phyloP scores from a whole-genome alignment of 805 yeast genomes.

The Saturnispora diversa region DNA sequence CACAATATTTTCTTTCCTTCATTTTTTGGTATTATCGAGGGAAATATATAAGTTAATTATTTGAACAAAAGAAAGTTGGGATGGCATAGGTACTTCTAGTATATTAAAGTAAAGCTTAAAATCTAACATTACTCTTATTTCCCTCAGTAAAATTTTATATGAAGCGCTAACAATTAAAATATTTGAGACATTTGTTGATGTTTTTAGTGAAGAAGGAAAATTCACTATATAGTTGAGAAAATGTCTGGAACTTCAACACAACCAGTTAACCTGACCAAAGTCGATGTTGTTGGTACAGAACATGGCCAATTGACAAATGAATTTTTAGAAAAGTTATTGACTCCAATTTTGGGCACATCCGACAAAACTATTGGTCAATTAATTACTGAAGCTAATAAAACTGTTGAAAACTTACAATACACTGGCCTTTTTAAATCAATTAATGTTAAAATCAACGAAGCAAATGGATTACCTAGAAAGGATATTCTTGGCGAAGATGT shows the following conservation, averaged over 20 bases:
- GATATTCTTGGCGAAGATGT: slow-evolving; percentile 8
- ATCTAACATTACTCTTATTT: too few species aligned
- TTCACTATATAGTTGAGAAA: neutral
- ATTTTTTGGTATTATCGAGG: too few species aligned
- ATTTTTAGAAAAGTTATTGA: slow-evolving; percentile 37
- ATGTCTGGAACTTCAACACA: slow-evolving; percentile 5
- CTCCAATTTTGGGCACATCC: slow-evolving; percentile 34
- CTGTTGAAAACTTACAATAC: slow-evolving; percentile 20
- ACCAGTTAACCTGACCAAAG: slow-evolving; percentile 25
- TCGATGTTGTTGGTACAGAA: slow-evolving; percentile 28
- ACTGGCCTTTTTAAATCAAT: slow-evolving; percentile 26
- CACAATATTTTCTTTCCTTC: too few species aligned
- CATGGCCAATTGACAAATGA: slow-evolving; percentile 27
- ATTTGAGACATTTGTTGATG: neutral
- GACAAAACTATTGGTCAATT: slow-evolving; percentile 38
- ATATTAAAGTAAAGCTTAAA: too few species aligned
- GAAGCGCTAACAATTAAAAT: too few species aligned
- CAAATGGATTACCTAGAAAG: slow-evolving; percentile 7
- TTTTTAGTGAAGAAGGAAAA: neutral
- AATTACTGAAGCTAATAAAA: slow-evolving; percentile 20
- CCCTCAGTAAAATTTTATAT: too few species aligned
- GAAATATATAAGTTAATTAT: too few species aligned
- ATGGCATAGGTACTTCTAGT: too few species aligned
- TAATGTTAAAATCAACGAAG: slow-evolving; percentile 18
- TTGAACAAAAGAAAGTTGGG: too few species aligned